phyloP scores from a whole-genome alignment of 2,329 filamentous ascomycete species.

The Monilinia fructigena region DNA sequence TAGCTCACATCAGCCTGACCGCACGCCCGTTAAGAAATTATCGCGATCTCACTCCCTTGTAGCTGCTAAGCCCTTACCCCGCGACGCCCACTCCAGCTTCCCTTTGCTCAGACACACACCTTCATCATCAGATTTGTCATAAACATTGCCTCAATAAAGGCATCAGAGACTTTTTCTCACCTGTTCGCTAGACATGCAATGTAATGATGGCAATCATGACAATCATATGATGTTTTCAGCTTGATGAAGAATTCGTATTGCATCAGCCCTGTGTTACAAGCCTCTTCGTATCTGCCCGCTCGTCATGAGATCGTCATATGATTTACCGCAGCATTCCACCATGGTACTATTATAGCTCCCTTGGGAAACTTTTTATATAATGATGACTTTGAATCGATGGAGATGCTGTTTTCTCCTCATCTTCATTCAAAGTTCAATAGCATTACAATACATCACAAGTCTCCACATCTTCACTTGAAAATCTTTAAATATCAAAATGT shows the following conservation, averaged over 20 bases:
- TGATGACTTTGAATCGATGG: not conserved
- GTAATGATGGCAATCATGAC: not conserved
- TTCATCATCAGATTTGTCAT: constrained; percentile 1
- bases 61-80: constrained; percentile 9
- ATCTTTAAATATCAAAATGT: not conserved
- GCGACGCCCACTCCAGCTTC: not conserved
- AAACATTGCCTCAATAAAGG: not conserved
- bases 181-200: not conserved
- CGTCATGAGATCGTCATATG: constrained; percentile 5
- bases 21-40: not conserved
- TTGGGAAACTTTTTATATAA: not conserved
- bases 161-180: not conserved
- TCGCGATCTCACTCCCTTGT: not conserved
- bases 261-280: constrained; percentile 3
- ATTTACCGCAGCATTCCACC: not conserved
- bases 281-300: constrained; percentile 8
- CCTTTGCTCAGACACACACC: not conserved
- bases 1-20: constrained; percentile 11
- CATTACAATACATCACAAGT: not conserved
- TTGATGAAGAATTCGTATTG: not conserved
- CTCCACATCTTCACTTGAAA: not conserved
- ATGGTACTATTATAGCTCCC: not conserved
- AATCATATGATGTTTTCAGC: constrained; percentile 19
- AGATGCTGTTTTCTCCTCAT: not conserved
- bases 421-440: not conserved